These are phyloP conservation scores for Cladophialophora yegresii DNA, from an alignment of 2,329 filamentous ascomycete species.

Conservation along the genomic window DNA sequence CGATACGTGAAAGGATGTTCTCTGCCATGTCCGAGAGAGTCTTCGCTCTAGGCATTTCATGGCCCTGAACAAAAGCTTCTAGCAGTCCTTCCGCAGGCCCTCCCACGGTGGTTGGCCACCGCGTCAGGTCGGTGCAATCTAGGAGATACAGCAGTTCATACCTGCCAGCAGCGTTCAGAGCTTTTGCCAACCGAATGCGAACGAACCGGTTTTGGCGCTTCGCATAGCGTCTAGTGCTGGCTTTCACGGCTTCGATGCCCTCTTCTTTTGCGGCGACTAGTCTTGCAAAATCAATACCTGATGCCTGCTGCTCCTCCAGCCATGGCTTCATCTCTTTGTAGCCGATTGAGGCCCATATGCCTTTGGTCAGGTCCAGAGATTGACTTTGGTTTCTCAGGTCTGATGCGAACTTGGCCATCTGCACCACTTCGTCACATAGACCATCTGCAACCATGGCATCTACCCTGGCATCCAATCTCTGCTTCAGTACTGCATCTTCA, in stretches of 20 bases:
- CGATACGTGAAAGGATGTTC: conserved; percentile 60
- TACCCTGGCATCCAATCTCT: conserved; percentile 73
- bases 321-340: conserved; percentile 88
- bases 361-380: conserved; percentile 69
- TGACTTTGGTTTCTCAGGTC: conserved; percentile 51
- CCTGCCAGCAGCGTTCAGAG: conserved; percentile 59
- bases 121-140: conserved; percentile 70
- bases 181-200: conserved; percentile 73
- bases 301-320: conserved; percentile 48
- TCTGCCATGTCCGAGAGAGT: conserved; percentile 61
- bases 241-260: conserved; percentile 74
- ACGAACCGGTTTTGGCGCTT: conserved; percentile 86
- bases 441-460: conserved; percentile 77
- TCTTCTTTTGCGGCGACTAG: conserved; percentile 7
- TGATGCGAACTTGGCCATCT: conserved; percentile 40
- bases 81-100: conserved; percentile 65
- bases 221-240: conserved; percentile 84
- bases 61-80: conserved; percentile 61
- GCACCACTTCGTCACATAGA: conserved; percentile 61
- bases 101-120: conserved; percentile 66
- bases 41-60: conserved; percentile 56
- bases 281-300: conserved; percentile 8
- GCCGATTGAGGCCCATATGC: conserved; percentile 96
- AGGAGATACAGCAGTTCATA: conserved; percentile 70
- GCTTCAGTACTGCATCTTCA: conserved; percentile 65